Base-by-base conservation (phyloP, 345 rosid species). In the Noccaea caerulescens region DNA sequence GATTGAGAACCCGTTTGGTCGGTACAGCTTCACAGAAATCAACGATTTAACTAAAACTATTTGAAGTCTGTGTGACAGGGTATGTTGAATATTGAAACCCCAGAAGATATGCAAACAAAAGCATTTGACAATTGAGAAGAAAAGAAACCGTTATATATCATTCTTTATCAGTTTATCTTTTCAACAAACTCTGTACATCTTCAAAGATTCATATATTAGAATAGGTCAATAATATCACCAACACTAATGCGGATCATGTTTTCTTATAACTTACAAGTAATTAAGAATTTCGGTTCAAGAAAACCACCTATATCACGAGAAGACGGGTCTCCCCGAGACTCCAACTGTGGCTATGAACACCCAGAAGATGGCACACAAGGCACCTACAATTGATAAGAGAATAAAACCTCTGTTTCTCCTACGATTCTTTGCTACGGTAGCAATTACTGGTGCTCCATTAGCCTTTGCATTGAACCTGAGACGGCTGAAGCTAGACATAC, bases 401-500 rank as follows among this genome's bases (percentile, higher is more conserved):
- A 87, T 38, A 38, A 91, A 77, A 32, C 88, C 79, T 79, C 63
- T 80, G 52, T 25, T 84, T 75, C 81, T 47, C 46, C 79, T 69
- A 49, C 68, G 52, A 58, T 75, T 84, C 64, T 83, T 78, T n/a
- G 61, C 80, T 45, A 55, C 66, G 47, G 78, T 73, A 10, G 6
- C 71, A 11, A 54, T 42, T 37, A 83, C 71, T 16, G 75, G 69
- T 6, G 72, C 76, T 63, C 66, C 75, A 63, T 63, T 77, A 2
- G 54, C 82, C 62, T 69, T 83, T 32, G 69, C 73, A 70, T 71
- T 76, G 78, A 84, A 37, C 79, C 83, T 84, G 23, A 87, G 30
- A 76, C 85, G 83, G 72, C 96, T 83, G 65, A 93, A 87, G 84
- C 98, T 93, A 54, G 97, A 89, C 91, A 93, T 85, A 42, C 96